phyloP scores from a whole-genome alignment of 2,329 filamentous ascomycete genomes.

The Pseudogymnoascus destructans region DNA sequence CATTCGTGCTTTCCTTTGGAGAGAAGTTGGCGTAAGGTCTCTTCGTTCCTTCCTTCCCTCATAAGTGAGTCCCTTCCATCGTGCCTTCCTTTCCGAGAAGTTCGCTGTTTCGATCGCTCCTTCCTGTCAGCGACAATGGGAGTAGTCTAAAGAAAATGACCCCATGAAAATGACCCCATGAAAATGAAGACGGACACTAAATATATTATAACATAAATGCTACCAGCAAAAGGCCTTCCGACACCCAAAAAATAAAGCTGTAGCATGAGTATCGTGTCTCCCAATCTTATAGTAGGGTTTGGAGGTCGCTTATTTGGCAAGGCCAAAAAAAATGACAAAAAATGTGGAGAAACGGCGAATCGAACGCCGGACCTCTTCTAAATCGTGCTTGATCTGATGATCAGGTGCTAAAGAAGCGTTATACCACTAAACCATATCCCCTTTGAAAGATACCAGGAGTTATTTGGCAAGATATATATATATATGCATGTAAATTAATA shows the following conservation, averaged over 20 bases:
- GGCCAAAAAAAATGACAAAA: not conserved
- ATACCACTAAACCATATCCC: slow-evolving; percentile 9
- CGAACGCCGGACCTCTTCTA: slow-evolving; percentile 8
- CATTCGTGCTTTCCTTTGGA: not conserved
- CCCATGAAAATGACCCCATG: too few species aligned
- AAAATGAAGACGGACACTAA: too few species aligned
- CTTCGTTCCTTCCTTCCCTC: not conserved
- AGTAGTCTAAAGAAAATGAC: too few species aligned
- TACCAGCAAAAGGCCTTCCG: too few species aligned
- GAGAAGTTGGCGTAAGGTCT: not conserved
- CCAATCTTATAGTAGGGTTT: not conserved
- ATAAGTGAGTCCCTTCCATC: not conserved
- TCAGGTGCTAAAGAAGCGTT: slow-evolving; percentile 8
- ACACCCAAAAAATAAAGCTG: too few species aligned
- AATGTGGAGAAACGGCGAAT: slow-evolving; percentile 8
- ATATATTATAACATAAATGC: too few species aligned
- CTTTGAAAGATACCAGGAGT: not conserved
- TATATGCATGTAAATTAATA: not conserved
- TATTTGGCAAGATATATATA: not conserved
- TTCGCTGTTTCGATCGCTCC: not conserved
- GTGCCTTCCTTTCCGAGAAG: not conserved
- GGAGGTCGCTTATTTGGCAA: not conserved
- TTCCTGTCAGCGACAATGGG: not conserved
- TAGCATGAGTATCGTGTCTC: too few species aligned
- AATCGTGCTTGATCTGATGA: not conserved